Conservation (phyloP, 352 stramenopile genomes). For the Phytopythium mirpurense region DNA sequence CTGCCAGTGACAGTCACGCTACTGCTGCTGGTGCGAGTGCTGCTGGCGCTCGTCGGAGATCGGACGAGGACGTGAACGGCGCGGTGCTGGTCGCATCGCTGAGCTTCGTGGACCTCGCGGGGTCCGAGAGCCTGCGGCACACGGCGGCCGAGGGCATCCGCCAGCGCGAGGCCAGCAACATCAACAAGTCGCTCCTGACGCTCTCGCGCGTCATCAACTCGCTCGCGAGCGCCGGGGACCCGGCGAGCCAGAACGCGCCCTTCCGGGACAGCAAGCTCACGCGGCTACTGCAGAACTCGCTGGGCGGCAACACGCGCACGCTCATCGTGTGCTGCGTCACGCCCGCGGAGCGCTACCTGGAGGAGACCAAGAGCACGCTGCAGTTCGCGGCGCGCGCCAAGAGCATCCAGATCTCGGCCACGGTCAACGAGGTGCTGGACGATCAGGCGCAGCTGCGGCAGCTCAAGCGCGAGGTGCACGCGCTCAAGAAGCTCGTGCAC, state of each 20-base stretch:
- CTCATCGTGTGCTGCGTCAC: slow-evolving; percentile 88
- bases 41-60: slow-evolving; percentile 21
- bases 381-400: slow-evolving; percentile 93
- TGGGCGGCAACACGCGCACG: slow-evolving; percentile 89
- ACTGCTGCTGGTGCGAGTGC: no score
- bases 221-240: slow-evolving; percentile 31
- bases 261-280: slow-evolving; percentile 91
- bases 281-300: slow-evolving; percentile 87
- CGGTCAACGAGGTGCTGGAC: slow-evolving; percentile 89
- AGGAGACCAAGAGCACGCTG: slow-evolving; percentile 88
- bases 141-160: slow-evolving; percentile 92
- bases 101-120: slow-evolving; percentile 97
- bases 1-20: no score
- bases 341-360: slow-evolving; percentile 62
- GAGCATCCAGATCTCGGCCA: slow-evolving; percentile 76
- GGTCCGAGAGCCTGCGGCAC: slow-evolving; percentile 95
- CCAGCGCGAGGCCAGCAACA: slow-evolving; percentile 95
- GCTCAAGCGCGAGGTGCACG: slow-evolving; percentile 65
- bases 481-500: slow-evolving; percentile 63
- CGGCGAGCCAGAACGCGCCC: slow-evolving; percentile 42
- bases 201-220: slow-evolving; percentile 93
- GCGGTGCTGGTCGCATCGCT: slow-evolving; percentile 92
- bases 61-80: slow-evolving; percentile 66
- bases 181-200: slow-evolving; percentile 96
- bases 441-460: slow-evolving; percentile 82